Evolutionary conservation across 2,329 filamentous ascomycete species (phyloP).

Genomic region (Fusarium sp.): DNA sequence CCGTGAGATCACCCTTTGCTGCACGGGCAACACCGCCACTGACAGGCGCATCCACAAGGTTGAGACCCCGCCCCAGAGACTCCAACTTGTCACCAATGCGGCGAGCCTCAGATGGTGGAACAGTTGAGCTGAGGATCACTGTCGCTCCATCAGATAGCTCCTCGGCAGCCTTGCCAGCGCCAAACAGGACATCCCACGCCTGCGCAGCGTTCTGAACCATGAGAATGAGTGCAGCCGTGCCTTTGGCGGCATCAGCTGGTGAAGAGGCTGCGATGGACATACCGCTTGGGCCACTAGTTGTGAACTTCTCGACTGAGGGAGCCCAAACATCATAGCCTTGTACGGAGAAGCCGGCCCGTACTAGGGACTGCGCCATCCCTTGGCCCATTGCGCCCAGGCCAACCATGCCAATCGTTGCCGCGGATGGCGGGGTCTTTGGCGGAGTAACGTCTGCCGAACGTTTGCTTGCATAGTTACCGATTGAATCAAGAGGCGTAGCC

Average conservation of each 20-base stretch:
- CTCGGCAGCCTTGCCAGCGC: background rate
- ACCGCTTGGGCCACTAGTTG: rapidly evolving
- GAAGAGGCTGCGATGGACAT: background rate
- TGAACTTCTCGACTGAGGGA: background rate
- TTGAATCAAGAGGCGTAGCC: rapidly evolving
- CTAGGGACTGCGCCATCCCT: background rate
- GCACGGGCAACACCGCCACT: background rate
- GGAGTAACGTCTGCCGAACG: rapidly evolving
- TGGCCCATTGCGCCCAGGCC: background rate
- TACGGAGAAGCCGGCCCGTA: background rate
- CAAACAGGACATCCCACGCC: background rate
- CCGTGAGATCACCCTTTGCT: background rate
- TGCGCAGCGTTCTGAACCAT: background rate
- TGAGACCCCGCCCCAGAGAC: background rate
- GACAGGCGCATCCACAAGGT: background rate
- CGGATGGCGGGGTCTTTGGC: background rate
- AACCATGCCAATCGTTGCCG: background rate
- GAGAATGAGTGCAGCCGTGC: background rate
- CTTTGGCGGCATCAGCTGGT: background rate
- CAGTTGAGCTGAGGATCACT: background rate
- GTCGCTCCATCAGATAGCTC: background rate
- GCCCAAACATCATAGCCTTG: background rate
- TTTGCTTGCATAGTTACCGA: rapidly evolving
- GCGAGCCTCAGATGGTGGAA: background rate
- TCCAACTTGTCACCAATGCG: rapidly evolving